Evolutionary conservation across 202 grass and related monocot genomes (phyloP).

Genomic region (Saccharum hybrid): DNA sequence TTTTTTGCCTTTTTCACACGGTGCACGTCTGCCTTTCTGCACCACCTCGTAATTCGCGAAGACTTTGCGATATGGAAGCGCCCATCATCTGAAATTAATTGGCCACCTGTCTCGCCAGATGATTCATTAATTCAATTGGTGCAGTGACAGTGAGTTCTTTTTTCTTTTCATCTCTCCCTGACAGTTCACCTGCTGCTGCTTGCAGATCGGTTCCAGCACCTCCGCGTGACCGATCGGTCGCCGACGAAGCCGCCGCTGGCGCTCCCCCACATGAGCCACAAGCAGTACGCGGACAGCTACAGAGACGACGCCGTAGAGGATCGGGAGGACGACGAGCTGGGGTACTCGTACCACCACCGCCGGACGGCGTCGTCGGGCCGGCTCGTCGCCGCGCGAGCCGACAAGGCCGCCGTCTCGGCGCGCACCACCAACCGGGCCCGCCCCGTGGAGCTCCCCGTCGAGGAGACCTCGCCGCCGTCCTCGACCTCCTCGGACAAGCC

Average conservation of each 20-base stretch:
- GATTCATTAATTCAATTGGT: too few relatives aligned
- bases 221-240: slow-evolving; percentile 55
- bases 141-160: too few relatives aligned
- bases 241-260: slow-evolving; percentile 58
- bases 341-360: slow-evolving; percentile 49
- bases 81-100: slow-evolving; percentile 24
- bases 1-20: slow-evolving; percentile 35
- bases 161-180: neutral
- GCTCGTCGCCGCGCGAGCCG: slow-evolving; percentile 31
- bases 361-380: neutral
- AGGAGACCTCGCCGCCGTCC: slow-evolving; percentile 73
- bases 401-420: slow-evolving; percentile 41
- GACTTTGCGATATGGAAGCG: too few relatives aligned
- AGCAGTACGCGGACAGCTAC: slow-evolving; percentile 52
- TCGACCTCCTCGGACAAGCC: slow-evolving; percentile 63
- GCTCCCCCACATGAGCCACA: slow-evolving; percentile 46
- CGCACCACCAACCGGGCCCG: slow-evolving; percentile 56
- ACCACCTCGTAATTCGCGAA: slow-evolving; percentile 41
- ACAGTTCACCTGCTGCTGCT: neutral
- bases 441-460: slow-evolving; percentile 70
- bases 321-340: slow-evolving; percentile 53
- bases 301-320: slow-evolving; percentile 54
- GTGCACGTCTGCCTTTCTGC: slow-evolving; percentile 39
- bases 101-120: neutral
- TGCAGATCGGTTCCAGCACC: slow-evolving; percentile 64